Evolutionary conservation across 306 rosid genomes (phyloP).

Genomic region (Abrus precatorius): DNA sequence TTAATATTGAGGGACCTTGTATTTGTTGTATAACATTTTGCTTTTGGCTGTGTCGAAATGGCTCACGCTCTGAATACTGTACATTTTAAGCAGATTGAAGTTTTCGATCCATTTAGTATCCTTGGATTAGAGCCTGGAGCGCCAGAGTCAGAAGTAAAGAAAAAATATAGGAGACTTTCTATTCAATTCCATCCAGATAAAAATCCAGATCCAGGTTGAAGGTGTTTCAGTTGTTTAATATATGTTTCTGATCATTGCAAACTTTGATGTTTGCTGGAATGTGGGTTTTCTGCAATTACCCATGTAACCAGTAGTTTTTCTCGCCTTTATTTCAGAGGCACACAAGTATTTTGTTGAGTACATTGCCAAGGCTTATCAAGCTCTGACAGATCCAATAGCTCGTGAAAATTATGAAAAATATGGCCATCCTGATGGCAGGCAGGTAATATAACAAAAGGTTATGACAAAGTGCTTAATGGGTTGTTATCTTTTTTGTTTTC

Average conservation of each 20-base stretch:
- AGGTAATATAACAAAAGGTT: conserved; percentile 62
- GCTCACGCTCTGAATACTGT: conserved; percentile 27
- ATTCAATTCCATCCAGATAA: conserved; percentile 94
- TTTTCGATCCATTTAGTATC: conserved; percentile 91
- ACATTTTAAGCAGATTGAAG: conserved; percentile 66
- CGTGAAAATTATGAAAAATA: conserved; percentile 96
- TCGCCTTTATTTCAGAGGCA: conserved; percentile 66
- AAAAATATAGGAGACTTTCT: conserved; percentile 92
- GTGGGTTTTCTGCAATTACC: conserved; percentile 20
- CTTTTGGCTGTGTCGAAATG: conserved; percentile 23
- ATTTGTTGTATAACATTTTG: conserved; percentile 28
- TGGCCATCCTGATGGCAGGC: conserved; percentile 98
- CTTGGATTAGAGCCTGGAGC: conserved; percentile 90
- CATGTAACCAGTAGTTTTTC: conserved; percentile 25
- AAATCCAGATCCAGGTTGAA: conserved; percentile 97
- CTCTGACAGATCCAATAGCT: conserved; percentile 86
- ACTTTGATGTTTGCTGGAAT: conserved; percentile 25
- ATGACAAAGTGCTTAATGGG: conserved; percentile 22
- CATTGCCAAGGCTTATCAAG: conserved; percentile 96
- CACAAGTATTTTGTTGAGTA: conserved; percentile 86
- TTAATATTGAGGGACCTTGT: conserved; percentile 31
- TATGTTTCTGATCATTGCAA: conserved; percentile 30
- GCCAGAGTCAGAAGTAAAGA: conserved; percentile 77
- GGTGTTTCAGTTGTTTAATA: conserved; percentile 53
- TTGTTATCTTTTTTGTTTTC: conserved; percentile 35